Percentiles rank a stretch among this genome's conserved stretches.
Evolutionary conservation across 305 asterid species (phyloP).

Genomic region (Ajuga reptans): DNA sequence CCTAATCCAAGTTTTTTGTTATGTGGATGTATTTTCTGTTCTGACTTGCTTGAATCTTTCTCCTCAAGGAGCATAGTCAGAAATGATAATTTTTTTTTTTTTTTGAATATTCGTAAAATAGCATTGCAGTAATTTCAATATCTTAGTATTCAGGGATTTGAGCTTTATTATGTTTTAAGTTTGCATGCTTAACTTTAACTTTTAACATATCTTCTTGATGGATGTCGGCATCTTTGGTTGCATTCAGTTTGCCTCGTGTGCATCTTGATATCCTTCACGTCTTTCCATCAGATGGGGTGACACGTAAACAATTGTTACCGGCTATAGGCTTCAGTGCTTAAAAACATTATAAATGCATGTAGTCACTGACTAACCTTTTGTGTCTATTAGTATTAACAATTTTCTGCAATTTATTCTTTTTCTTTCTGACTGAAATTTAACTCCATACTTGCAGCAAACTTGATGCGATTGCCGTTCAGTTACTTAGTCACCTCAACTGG

Average conservation of each 20-base stretch:
- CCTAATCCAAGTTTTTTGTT: not conserved
- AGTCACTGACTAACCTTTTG: not conserved
- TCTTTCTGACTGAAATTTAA: slow-evolving; percentile 19
- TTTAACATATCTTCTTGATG: not conserved
- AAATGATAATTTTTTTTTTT: not conserved
- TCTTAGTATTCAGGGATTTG: not conserved
- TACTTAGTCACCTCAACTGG: slow-evolving; percentile 65
- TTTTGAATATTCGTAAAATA: not conserved
- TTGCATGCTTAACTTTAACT: not conserved
- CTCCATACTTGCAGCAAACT: slow-evolving; percentile 61
- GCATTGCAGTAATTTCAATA: not conserved
- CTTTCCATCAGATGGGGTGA: not conserved
- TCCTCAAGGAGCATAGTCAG: not conserved
- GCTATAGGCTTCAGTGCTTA: not conserved
- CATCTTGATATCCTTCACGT: not conserved
- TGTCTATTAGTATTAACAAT: not conserved
- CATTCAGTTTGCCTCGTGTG: slow-evolving; percentile 1
- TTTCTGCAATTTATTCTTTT: slow-evolving; percentile 5
- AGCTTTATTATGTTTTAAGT: not conserved
- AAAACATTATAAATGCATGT: not conserved
- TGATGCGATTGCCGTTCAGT: slow-evolving; percentile 67
- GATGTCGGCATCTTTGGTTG: not conserved
- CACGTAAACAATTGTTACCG: not conserved
- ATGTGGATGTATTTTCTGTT: not conserved
- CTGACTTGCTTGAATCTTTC: slow-evolving; percentile 9